Evolutionary conservation across 495 filamentous ascomycete genomes (phyloP), one percentile per base, ranked within the genome.

Genomic region (Penicillium bovifimosum): DNA sequence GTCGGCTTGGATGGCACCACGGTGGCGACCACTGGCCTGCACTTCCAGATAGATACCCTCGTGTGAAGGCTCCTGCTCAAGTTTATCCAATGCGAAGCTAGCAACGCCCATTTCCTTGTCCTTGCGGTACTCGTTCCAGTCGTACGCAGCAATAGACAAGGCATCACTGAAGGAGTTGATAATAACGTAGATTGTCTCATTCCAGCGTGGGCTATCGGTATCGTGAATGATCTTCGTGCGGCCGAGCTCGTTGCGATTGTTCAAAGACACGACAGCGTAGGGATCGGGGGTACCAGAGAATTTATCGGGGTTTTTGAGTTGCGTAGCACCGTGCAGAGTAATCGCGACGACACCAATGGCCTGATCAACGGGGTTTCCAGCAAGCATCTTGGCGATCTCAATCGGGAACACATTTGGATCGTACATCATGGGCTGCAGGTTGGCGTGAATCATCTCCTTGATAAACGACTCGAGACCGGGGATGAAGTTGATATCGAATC

Each of bases 401-500:
- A 99, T 89, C 16, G 93, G 95, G 79, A 97, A 99, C 28, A 95
- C 91, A 61, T 97, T 96, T 7, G 93, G 93, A 41, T 83, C 86
- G 60, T 97, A 97, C 86, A 97, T 92, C 85, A 99, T 97, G 9
- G 93, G 93, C 2, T 82, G 83, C 32, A 98, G 74, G 58, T 90
- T 96, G 55, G 80, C 82, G 70, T 99, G 95, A 51, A 99, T 92
- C 69, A 93, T 88, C 48, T 97, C 95, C 70, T 88, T 85, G 61
- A 99, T 97, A 71, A 97, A 97, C 53, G 63, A 79, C 68, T 95
- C 89, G 18, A 99, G 76, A 46, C 92, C 91, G 24, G 95, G 93
- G 54, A 99, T 91, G 73, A 97, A 96, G 70, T 96, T 96, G 74
- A 99, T 96, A 66, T 99, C 93, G 66, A 99, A 96, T 43, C 93